Percentiles rank a stretch among this genome's conserved stretches.
Evolutionary conservation across 2,329 filamentous ascomycete genomes (phyloP).

Genomic region (Penicillium sp.): DNA sequence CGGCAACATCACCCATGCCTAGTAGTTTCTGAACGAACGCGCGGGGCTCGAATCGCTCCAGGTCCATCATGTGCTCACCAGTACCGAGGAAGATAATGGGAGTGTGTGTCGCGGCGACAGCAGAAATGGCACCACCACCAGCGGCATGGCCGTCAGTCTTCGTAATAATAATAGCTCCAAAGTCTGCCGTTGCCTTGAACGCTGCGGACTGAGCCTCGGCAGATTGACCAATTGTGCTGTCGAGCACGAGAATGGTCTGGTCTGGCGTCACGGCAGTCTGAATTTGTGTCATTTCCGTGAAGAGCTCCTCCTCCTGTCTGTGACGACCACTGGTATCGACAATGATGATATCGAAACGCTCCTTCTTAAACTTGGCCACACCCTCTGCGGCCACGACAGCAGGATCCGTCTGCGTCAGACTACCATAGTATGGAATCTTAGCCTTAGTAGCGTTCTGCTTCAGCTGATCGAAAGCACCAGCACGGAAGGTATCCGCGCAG

Average conservation of each 20-base stretch:
- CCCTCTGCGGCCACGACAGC: slow-evolving; percentile 91
- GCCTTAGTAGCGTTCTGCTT: slow-evolving; percentile 99
- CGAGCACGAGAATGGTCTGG: slow-evolving; percentile 97
- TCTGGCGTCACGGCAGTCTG: slow-evolving; percentile 86
- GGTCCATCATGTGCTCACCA: slow-evolving; percentile 92
- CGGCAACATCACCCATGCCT: slow-evolving; percentile 96
- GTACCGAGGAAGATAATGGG: slow-evolving; percentile 98
- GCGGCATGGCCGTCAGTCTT: slow-evolving; percentile 96
- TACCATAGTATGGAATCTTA: slow-evolving; percentile 98
- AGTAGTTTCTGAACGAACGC: slow-evolving; percentile 92
- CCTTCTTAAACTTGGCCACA: slow-evolving; percentile 98
- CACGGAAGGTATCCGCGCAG: slow-evolving; percentile 97
- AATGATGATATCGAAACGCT: slow-evolving; percentile 96
- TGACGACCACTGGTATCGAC: slow-evolving; percentile 96
- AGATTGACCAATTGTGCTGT: slow-evolving; percentile 93
- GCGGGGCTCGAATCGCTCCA: slow-evolving; percentile 89
- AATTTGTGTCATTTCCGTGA: slow-evolving; percentile 97
- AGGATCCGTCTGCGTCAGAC: slow-evolving; percentile 92
- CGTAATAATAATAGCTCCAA: slow-evolving; percentile 97
- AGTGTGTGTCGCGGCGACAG: slow-evolving; percentile 91
- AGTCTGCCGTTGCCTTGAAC: slow-evolving; percentile 96
- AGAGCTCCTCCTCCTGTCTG: slow-evolving; percentile 89
- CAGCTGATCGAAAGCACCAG: slow-evolving; percentile 95
- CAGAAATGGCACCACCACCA: slow-evolving; percentile 95
- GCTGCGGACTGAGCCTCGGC: slow-evolving; percentile 92